Evolutionary conservation across 805 yeast species (phyloP), one percentile per base, ranked within the genome.

Genomic region (Candida takata): DNA sequence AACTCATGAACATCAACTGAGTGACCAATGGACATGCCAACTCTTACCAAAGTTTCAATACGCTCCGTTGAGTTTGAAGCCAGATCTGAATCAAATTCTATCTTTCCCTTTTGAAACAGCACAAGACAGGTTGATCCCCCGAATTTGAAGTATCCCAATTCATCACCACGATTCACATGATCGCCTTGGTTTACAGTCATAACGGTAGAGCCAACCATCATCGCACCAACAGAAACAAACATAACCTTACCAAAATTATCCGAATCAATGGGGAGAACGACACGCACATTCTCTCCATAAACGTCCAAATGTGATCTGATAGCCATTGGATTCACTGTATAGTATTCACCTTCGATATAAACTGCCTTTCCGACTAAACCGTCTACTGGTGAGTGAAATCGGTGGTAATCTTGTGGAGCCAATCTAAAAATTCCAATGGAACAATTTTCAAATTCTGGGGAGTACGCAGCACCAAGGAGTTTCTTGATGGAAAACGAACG

Each of bases 261-360:
- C 1, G 95, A 75, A 21, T 82, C 74, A 15, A 90, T 77, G 0
- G 95, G 87, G 3, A 88, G 67, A 2, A 87, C 62, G 4, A 79
- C 79, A 27, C 97, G 68, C 1, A 84, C 78, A 51, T 90, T 90
- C 49, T 88, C 97, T 8, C 97, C 95, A 60, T 76, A 92, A 1
- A 90, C 97, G 57, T 90, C 97, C 37, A 90, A 61, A 9, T 76
- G 74, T 3, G 95, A 83, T 38, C 97, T 61, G 24, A 92, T 74
- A 0, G 97, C 97, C 97, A 90, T 90, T 1, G 97, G 97, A 52
- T 90, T 90, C 14, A 90, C 98, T 0, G 97, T 90, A 55, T 85
- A 90, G 55, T 90, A 90, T 50, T 87, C 92, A 1, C 97, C 98
- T 24, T 78, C 82, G 23, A 90, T 82, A 45, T 66, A 70, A 31